phyloP scores from a whole-genome alignment of 2,329 filamentous ascomycete genomes.

The Fusarium scirpi region DNA sequence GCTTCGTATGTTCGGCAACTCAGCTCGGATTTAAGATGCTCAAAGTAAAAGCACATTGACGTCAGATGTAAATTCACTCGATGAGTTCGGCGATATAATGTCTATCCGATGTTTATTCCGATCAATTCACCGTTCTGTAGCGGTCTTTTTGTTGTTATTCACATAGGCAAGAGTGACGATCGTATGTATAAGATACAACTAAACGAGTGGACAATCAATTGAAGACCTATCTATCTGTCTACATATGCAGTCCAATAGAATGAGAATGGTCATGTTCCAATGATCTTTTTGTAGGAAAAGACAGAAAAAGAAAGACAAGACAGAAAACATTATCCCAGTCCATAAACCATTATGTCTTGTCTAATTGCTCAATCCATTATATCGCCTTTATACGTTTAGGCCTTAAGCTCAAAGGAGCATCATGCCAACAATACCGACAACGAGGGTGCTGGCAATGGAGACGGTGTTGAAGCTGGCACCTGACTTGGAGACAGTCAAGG shows the following conservation, averaged over 20 bases:
- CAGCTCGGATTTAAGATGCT: conserved; percentile 33
- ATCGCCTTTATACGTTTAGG: not conserved
- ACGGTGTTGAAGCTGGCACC: conserved; percentile 28
- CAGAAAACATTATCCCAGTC: not conserved
- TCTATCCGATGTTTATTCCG: conserved; percentile 31
- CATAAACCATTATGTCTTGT: not conserved
- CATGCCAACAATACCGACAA: conserved; percentile 30
- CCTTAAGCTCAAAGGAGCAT: conserved; percentile 28
- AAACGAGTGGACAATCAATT: conserved; percentile 36
- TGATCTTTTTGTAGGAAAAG: conserved; percentile 11
- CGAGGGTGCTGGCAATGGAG: conserved; percentile 19
- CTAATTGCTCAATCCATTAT: not conserved
- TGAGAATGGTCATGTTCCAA: conserved; percentile 7
- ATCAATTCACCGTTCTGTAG: conserved; percentile 2
- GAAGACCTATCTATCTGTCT: conserved; percentile 18
- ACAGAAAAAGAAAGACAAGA: not conserved
- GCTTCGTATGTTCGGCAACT: conserved; percentile 12
- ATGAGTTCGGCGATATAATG: conserved; percentile 13
- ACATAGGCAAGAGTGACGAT: not conserved
- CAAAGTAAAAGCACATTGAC: conserved; percentile 3
- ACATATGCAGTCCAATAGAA: conserved; percentile 1
- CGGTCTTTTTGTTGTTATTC: conserved; percentile 15
- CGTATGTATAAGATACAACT: not conserved
- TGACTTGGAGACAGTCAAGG: conserved; percentile 37
- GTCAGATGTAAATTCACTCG: conserved; percentile 12